Base-by-base conservation (phyloP, 2,329 filamentous ascomycete genomes). In the Septoria linicola region DNA sequence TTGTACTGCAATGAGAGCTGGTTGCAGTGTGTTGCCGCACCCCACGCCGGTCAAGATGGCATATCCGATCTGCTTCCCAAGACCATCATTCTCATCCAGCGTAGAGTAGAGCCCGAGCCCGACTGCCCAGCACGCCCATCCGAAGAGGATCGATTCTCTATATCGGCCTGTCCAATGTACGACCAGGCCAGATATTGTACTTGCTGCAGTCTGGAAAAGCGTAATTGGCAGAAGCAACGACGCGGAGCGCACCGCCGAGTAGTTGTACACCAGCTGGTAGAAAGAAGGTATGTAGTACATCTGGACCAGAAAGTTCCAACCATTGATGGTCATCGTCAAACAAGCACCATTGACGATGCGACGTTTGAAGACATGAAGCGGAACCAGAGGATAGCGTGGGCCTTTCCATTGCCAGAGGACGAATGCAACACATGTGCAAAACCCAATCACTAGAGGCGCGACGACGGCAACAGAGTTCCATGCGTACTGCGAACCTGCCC, bases 231-330 rank as follows among this genome's bases (percentile, higher is more conserved):
- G 46, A 2, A 56, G 36, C 1, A 58, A 43, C 3, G 58, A 41
- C 13, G 53, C 55, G 10, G 58, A 60, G 27, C 53, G 49, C n/a
- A 60, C 51, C 2, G 55, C 51, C 14, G 58, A 60, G 13, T 53
- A 54, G 3, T 43, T 41, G 32, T 58, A 60, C 17, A 49, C 55
- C 23, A 60, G 45, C 43, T 60, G 58, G 44, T 54, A 60, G 42
- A 60, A 60, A 0, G 58, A 55, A 5, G 55, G 58, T 7, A 60
- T 56, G 48, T 58, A 78, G 55, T 78, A 78, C 6, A 79, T 68
- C 54, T 81, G 79, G n/a, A 79, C 74, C 19, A 81, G 69, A 49
- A 80, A 80, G 56, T 80, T 80, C 79, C 79, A 81, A 3, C 79
- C 79, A 43, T 81, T 80, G 60, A 81, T 75, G 30, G 78, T 45